phyloP scores from a whole-genome alignment of 1,284 basidiomycete genomes.

The Rhodotorula glutinis region DNA sequence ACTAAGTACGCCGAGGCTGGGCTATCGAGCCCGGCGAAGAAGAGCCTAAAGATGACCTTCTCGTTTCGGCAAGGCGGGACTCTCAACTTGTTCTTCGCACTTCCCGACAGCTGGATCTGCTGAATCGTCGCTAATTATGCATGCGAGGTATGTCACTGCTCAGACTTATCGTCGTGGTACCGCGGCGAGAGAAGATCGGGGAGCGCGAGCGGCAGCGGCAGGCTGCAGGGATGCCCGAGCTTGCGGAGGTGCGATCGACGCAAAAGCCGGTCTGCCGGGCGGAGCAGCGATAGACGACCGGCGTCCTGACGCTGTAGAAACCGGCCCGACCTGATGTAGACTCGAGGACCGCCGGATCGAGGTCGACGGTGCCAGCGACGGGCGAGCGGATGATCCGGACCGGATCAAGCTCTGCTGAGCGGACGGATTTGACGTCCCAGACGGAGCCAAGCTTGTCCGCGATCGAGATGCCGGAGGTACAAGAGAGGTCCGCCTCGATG shows the following conservation, averaged over 20 bases:
- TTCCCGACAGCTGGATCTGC: no score
- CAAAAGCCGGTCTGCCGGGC: not conserved
- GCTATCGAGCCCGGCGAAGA: no score
- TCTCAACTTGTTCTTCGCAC: no score
- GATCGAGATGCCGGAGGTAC: not conserved
- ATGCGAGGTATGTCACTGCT: no score
- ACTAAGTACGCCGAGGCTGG: no score
- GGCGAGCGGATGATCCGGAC: not conserved
- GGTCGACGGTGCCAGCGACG: not conserved
- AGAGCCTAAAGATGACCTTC: no score
- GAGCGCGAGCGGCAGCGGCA: no score
- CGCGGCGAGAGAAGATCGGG: no score
- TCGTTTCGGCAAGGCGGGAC: no score
- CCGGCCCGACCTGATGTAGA: not conserved
- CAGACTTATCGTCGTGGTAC: no score
- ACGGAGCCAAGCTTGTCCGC: not conserved
- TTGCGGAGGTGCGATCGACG: not conserved
- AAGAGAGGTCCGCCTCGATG: constrained; percentile 10
- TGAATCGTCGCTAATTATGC: no score
- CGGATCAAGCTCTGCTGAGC: not conserved
- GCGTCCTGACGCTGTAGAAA: not conserved
- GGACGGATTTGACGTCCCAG: no score
- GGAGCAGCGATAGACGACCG: not conserved
- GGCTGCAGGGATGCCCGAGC: not conserved
- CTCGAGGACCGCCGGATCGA: constrained; percentile 3